Conservation (phyloP, 116 monocot genomes). For the Papilionanthe hybrid region DNA sequence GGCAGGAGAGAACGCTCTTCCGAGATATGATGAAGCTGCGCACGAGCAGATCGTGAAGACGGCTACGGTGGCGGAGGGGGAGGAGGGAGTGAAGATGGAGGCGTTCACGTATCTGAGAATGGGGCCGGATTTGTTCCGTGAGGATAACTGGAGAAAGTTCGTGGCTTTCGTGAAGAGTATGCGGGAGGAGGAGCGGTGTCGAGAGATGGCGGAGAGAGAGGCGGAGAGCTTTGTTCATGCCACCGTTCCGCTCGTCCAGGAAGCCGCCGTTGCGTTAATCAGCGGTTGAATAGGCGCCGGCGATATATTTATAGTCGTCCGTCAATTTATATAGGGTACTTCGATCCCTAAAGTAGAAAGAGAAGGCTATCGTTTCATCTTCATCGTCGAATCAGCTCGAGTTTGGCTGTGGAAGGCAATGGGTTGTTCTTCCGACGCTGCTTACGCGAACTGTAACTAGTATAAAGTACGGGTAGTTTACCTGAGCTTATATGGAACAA, state of each 20-base stretch:
- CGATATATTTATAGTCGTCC: too few species aligned
- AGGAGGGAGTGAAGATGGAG: slow-evolving; percentile 36
- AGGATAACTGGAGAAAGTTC: slow-evolving; percentile 74
- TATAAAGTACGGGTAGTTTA: too few species aligned
- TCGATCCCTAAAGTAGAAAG: too few species aligned
- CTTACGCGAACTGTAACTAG: too few species aligned
- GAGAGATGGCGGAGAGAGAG: slow-evolving; percentile 53
- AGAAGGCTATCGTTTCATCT: too few species aligned
- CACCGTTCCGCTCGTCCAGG: slow-evolving; percentile 39
- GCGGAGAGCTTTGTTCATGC: slow-evolving; percentile 41
- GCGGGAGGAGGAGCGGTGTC: slow-evolving; percentile 27
- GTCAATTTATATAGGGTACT: too few species aligned
- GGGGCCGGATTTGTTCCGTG: slow-evolving; percentile 55
- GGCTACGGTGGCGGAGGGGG: slow-evolving; percentile 20
- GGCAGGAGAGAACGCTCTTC: slow-evolving; percentile 90
- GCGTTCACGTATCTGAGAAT: slow-evolving; percentile 86
- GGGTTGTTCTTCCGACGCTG: too few species aligned
- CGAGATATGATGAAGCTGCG: slow-evolving; percentile 67
- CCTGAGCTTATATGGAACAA: too few species aligned
- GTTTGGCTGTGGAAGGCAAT: too few species aligned
- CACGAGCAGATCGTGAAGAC: slow-evolving; percentile 56
- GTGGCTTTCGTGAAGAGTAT: slow-evolving; percentile 72
- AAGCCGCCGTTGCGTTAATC: slow-evolving; percentile 37
- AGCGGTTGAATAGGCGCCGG: slow-evolving; percentile 16
- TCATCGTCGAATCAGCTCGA: too few species aligned